phyloP scores from a whole-genome alignment of 1,284 basidiomycete species.

The Heterobasidion irregulare region DNA sequence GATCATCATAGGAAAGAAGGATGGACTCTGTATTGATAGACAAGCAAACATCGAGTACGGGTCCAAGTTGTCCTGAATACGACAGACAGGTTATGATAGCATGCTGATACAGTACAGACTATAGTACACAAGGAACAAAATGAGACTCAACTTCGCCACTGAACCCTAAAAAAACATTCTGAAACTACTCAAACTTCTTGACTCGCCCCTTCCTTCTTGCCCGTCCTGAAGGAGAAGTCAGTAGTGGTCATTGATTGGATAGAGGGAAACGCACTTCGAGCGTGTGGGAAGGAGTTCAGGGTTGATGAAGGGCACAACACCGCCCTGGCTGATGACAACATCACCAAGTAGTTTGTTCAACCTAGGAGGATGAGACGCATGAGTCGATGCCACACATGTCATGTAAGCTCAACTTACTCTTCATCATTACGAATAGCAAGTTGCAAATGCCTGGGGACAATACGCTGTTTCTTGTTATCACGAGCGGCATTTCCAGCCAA shows the following conservation, averaged over 20 bases:
- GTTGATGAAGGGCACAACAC: conserved; percentile 73
- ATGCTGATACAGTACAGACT: too few species aligned
- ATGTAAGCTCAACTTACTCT: conserved; percentile 40
- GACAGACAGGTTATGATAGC: too few species aligned
- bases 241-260: background rate
- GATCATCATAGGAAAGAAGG: too few species aligned
- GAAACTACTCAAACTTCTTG: background rate
- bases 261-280: background rate
- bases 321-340: conserved; percentile 87
- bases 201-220: background rate
- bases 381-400: background rate
- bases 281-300: conserved; percentile 16
- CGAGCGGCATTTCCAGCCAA: conserved; percentile 65
- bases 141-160: too few species aligned
- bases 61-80: too few species aligned
- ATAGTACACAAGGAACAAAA: too few species aligned
- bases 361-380: conserved; percentile 20
- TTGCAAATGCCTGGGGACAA: conserved; percentile 85
- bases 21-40: too few species aligned
- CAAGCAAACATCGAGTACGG: too few species aligned
- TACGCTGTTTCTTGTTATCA: conserved; percentile 81
- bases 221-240: background rate
- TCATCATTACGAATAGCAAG: conserved; percentile 88
- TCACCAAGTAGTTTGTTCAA: conserved; percentile 73
- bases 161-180: background rate